These are phyloP conservation scores for Aphanomyces euteiches DNA, from an alignment of 352 stramenopile species.

Conservation along the genomic window DNA sequence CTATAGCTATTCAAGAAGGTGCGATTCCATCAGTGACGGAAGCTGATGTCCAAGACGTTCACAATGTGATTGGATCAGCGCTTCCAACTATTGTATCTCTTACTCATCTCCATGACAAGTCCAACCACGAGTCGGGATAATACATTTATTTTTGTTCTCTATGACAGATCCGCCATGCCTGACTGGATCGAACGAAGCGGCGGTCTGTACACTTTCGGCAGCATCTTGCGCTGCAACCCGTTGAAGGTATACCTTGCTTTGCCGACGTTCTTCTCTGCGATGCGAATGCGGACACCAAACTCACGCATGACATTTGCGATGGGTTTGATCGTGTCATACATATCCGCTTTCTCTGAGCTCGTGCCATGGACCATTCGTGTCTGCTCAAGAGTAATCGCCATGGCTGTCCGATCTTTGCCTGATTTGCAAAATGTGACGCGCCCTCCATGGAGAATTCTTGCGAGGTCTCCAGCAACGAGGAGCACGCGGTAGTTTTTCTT, in stretches of 20 bases:
- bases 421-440: constrained; percentile 96
- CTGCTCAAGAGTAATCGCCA: constrained; percentile 95
- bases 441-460: constrained; percentile 89
- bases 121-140: background rate
- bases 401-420: constrained; percentile 97
- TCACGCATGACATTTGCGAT: constrained; percentile 87
- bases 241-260: constrained; percentile 97
- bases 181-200: constrained; percentile 86
- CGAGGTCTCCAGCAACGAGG: constrained; percentile 70
- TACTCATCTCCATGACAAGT: constrained; percentile 2
- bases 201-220: constrained; percentile 90
- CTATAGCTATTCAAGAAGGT: background rate
- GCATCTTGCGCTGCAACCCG: constrained; percentile 91
- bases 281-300: constrained; percentile 91
- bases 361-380: constrained; percentile 66
- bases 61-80: background rate
- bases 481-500: constrained; percentile 84
- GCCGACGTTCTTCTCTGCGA: constrained; percentile 96
- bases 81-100: background rate
- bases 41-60: background rate
- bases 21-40: background rate
- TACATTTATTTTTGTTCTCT: constrained; percentile 1
- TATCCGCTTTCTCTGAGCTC: constrained; percentile 48
- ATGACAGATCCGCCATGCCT: constrained; percentile 53
- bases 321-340: constrained; percentile 34